phyloP scores from a whole-genome alignment of 2,329 filamentous ascomycete species.

The Cladosporium sp. region DNA sequence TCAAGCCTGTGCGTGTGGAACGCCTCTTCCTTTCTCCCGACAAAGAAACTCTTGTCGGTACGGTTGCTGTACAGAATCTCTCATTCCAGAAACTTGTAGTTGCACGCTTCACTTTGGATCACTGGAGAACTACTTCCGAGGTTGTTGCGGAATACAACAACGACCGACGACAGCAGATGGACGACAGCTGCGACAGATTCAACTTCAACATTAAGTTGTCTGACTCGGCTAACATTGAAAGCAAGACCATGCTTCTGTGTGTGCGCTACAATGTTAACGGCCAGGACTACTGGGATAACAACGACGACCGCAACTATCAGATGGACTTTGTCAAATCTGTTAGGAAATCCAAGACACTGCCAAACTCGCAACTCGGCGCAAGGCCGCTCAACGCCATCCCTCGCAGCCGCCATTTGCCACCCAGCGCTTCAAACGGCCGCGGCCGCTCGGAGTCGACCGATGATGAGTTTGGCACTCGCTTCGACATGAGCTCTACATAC shows the following conservation, averaged over 20 bases:
- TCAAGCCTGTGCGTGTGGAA: slow-evolving; percentile 72
- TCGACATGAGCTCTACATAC: slow-evolving; percentile 40
- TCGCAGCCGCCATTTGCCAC: slow-evolving; percentile 45
- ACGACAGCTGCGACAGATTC: slow-evolving; percentile 77
- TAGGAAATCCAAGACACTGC: slow-evolving; percentile 26
- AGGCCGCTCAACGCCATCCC: slow-evolving; percentile 50
- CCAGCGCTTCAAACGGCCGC: slow-evolving; percentile 38
- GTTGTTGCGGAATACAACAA: slow-evolving; percentile 82
- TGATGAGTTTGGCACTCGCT: slow-evolving; percentile 63
- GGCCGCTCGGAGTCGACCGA: slow-evolving; percentile 53
- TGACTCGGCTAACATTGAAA: slow-evolving; percentile 84
- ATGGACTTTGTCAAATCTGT: slow-evolving; percentile 63
- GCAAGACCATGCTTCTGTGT: slow-evolving; percentile 89
- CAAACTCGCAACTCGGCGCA: slow-evolving; percentile 37
- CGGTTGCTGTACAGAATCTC: slow-evolving; percentile 78
- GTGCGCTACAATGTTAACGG: slow-evolving; percentile 81
- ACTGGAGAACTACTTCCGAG: slow-evolving; percentile 98
- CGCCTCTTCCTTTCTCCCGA: slow-evolving; percentile 81
- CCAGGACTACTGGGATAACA: slow-evolving; percentile 94
- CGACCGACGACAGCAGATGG: slow-evolving; percentile 60
- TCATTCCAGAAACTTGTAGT: slow-evolving; percentile 83
- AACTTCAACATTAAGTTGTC: slow-evolving; percentile 90
- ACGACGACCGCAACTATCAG: slow-evolving; percentile 80
- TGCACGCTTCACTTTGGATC: slow-evolving; percentile 93
- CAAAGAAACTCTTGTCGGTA: slow-evolving; percentile 80